A percentile compares a stretch with the other conserved stretches of the same genome.
phyloP scores from a whole-genome alignment of 2,329 filamentous ascomycete genomes.

The Raffaelea arxii region DNA sequence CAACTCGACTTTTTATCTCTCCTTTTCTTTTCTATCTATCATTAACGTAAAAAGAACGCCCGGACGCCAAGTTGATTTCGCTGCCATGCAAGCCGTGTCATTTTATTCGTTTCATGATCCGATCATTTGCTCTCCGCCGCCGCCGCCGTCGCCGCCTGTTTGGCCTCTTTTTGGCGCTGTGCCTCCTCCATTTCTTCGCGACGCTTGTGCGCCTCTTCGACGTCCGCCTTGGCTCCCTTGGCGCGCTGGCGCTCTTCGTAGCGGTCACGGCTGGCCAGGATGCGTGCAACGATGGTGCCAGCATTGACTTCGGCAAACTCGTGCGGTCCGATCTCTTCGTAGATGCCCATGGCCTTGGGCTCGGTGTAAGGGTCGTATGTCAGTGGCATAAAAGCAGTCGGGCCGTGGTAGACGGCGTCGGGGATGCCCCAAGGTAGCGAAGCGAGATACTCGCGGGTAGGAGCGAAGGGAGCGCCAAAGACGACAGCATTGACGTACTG shows the following conservation, averaged over 20 bases:
- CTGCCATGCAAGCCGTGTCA: too few relatives aligned
- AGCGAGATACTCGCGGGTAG: constrained; percentile 67
- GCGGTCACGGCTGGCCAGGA: constrained; percentile 73
- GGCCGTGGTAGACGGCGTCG: constrained; percentile 87
- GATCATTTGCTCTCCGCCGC: background rate
- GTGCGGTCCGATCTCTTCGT: constrained; percentile 67
- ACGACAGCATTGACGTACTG: constrained; percentile 82
- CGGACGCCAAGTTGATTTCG: too few relatives aligned
- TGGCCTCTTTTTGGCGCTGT: constrained; percentile 38
- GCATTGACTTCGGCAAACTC: constrained; percentile 82
- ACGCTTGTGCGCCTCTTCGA: constrained; percentile 56
- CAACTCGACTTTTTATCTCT: background rate
- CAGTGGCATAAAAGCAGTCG: constrained; percentile 77
- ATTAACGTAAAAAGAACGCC: too few relatives aligned
- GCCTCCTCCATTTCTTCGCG: constrained; percentile 54
- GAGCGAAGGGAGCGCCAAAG: constrained; percentile 83
- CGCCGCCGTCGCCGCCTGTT: background rate
- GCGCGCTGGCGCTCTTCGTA: constrained; percentile 88
- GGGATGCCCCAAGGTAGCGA: constrained; percentile 65
- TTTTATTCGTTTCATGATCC: background rate
- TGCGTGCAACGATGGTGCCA: constrained; percentile 81
- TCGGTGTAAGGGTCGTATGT: constrained; percentile 74
- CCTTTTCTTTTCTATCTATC: background rate
- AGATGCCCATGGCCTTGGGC: constrained; percentile 75
- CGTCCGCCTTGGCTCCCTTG: constrained; percentile 78